phyloP scores from a whole-genome alignment of 371 early-diverging fungal genomes.

The Dinochytrium kinnereticum region DNA sequence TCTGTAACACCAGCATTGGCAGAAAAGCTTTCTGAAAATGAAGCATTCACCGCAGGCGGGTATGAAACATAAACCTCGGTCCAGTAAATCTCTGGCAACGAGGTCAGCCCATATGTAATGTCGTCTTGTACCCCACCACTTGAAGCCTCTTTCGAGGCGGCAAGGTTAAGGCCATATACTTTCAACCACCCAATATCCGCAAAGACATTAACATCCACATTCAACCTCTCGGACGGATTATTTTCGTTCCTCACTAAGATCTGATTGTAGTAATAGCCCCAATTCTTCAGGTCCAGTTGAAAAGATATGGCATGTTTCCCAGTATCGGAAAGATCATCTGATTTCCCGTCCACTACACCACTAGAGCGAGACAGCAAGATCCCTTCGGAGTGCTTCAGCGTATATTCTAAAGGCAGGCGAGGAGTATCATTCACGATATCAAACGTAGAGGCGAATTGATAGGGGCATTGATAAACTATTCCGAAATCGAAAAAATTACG shows the following conservation, averaged over 20 bases:
- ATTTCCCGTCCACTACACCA: background rate
- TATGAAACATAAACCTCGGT: slow-evolving; percentile 63
- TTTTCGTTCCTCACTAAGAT: slow-evolving; percentile 60
- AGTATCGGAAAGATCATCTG: background rate
- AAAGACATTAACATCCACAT: slow-evolving; percentile 71
- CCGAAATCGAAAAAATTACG: slow-evolving; percentile 52
- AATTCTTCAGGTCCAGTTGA: slow-evolving; percentile 1
- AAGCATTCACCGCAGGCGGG: slow-evolving; percentile 2
- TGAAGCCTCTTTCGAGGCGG: too few relatives aligned
- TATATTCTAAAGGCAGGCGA: slow-evolving; percentile 46
- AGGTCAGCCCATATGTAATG: too few relatives aligned
- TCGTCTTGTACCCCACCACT: too few relatives aligned
- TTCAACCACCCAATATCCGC: slow-evolving; percentile 58
- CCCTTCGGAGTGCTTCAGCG: slow-evolving; percentile 37
- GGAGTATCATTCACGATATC: slow-evolving; percentile 44
- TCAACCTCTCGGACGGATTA: slow-evolving; percentile 69
- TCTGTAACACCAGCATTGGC: too few relatives aligned
- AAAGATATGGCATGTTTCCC: background rate
- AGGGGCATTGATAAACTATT: background rate
- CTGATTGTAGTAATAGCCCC: slow-evolving; percentile 67
- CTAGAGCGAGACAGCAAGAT: background rate
- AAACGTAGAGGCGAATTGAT: slow-evolving; percentile 30
- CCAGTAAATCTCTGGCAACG: slow-evolving; percentile 53
- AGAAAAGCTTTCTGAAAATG: background rate
- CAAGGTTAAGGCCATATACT: background rate